Conservation (phyloP, 2,329 filamentous ascomycete genomes). For the Sporothrix globosa region DNA sequence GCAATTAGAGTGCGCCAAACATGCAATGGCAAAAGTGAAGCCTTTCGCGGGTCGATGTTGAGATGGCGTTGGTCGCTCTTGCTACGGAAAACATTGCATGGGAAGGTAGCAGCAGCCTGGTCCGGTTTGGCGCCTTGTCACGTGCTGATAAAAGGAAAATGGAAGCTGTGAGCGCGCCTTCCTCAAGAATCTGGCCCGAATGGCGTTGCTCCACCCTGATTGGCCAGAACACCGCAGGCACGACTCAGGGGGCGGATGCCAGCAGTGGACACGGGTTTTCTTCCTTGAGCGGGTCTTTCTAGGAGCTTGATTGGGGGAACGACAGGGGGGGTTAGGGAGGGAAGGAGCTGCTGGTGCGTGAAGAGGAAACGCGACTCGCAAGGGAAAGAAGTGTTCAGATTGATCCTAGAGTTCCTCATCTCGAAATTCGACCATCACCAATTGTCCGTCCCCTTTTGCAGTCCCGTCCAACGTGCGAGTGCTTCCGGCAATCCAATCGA, state of each 20-base stretch:
- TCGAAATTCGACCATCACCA: slow-evolving; percentile 2
- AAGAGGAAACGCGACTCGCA: slow-evolving; percentile 26
- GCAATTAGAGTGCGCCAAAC: background rate
- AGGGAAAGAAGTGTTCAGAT: slow-evolving; percentile 25
- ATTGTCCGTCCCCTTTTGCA: background rate
- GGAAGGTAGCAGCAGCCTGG: slow-evolving; percentile 12
- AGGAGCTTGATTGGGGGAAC: slow-evolving; percentile 18
- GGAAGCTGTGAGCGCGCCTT: background rate
- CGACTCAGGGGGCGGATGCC: slow-evolving; percentile 30
- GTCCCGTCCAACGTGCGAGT: background rate
- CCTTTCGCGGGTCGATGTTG: slow-evolving; percentile 14
- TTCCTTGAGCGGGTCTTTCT: slow-evolving; percentile 18
- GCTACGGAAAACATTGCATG: slow-evolving; percentile 1
- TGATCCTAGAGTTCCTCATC: background rate
- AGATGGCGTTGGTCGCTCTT: slow-evolving; percentile 15
- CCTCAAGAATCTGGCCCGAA: background rate
- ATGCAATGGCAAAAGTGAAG: slow-evolving; percentile 14
- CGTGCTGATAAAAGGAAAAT: slow-evolving; percentile 21
- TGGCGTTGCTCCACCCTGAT: slow-evolving; percentile 7
- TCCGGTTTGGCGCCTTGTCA: slow-evolving; percentile 22
- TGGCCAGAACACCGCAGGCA: slow-evolving; percentile 23
- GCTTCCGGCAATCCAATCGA: background rate
- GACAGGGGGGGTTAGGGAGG: background rate
- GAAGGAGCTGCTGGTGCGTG: slow-evolving; percentile 20
- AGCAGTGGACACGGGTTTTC: slow-evolving; percentile 33